Percentiles rank a stretch among this genome's conserved stretches.
These are phyloP conservation scores for Yarrowia sp. DNA, from an alignment of 805 yeast species.

Conservation along the genomic window DNA sequence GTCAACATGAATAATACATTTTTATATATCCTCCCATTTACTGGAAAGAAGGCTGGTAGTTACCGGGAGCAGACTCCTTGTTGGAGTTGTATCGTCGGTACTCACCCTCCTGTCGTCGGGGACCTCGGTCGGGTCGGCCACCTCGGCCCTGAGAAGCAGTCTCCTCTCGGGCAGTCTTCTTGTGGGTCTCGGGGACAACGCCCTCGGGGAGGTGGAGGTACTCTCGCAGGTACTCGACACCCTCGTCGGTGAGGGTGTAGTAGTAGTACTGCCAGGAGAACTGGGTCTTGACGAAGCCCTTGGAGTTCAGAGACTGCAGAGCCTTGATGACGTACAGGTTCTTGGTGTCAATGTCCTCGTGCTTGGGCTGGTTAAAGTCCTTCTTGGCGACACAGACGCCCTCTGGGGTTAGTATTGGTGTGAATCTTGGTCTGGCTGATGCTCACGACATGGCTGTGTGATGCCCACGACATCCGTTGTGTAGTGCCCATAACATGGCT, in stretches of 20 bases:
- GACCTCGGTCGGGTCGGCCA: conserved; percentile 45
- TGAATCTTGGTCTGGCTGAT: not conserved
- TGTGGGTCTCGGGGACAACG: conserved; percentile 97
- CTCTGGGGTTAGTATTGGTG: conserved; percentile 43
- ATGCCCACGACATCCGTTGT: no score
- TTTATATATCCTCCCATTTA: conserved; percentile 19
- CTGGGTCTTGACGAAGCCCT: conserved; percentile 99
- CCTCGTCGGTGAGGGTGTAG: conserved; percentile 99
- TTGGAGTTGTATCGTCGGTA: conserved; percentile 67
- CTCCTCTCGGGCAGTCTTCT: conserved; percentile 89
- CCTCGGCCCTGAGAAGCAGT: conserved; percentile 41
- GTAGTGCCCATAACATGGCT: no score
- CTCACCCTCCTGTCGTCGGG: conserved; percentile 54
- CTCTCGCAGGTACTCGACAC: conserved; percentile 97
- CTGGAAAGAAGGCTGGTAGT: conserved; percentile 42
- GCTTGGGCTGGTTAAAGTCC: conserved; percentile 96
- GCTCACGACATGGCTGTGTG: no score
- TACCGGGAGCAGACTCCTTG: conserved; percentile 40
- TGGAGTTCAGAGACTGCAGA: conserved; percentile 97
- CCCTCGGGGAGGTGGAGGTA: conserved; percentile 98
- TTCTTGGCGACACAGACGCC: conserved; percentile 99
- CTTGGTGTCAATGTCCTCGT: conserved; percentile 97
- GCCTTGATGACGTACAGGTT: conserved; percentile 98
- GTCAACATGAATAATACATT: conserved; percentile 22
- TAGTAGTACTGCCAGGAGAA: conserved; percentile 99